Evolutionary conservation across 2,329 filamentous ascomycete species (phyloP).

Genomic region (Arthrobotrys sphaeroides): DNA sequence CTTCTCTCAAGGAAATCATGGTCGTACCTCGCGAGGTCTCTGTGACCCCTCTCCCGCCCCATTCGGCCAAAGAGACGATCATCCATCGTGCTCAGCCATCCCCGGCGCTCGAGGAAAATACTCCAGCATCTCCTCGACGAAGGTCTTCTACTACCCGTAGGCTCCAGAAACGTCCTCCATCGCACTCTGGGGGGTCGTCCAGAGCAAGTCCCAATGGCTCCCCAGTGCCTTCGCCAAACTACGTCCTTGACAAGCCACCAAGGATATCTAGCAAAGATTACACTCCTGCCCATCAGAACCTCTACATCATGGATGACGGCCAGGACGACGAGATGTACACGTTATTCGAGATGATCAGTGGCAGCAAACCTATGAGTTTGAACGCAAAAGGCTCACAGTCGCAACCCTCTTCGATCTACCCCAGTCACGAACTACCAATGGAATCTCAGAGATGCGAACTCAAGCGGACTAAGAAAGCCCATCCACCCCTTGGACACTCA

Average conservation of each 20-base stretch:
- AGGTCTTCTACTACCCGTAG: conserved; percentile 35
- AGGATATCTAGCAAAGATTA: conserved; percentile 45
- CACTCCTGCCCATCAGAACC: conserved; percentile 37
- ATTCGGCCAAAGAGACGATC: conserved; percentile 13
- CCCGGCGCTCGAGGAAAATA: background rate
- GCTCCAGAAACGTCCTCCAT: conserved; percentile 46
- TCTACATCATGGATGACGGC: conserved; percentile 50
- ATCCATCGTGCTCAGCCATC: background rate
- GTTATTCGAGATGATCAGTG: conserved; percentile 49
- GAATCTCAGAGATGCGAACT: conserved; percentile 23
- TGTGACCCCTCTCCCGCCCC: conserved; percentile 6
- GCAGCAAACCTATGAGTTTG: conserved; percentile 21
- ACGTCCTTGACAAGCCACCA: conserved; percentile 48
- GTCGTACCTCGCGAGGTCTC: conserved; percentile 19
- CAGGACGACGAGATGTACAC: conserved; percentile 53
- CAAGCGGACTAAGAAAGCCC: background rate
- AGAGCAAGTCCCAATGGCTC: conserved; percentile 29
- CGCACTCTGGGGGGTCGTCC: conserved; percentile 32
- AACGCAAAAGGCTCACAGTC: background rate
- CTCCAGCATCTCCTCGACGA: conserved; percentile 21
- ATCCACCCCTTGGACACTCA: conserved; percentile 23
- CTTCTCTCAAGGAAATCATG: conserved; percentile 47
- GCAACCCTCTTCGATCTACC: background rate
- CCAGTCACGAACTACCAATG: conserved; percentile 21
- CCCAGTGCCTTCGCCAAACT: conserved; percentile 36